These are phyloP conservation scores for Trichoderma aggressivum DNA, from an alignment of 2,329 filamentous ascomycete genomes.

Conservation along the genomic window DNA sequence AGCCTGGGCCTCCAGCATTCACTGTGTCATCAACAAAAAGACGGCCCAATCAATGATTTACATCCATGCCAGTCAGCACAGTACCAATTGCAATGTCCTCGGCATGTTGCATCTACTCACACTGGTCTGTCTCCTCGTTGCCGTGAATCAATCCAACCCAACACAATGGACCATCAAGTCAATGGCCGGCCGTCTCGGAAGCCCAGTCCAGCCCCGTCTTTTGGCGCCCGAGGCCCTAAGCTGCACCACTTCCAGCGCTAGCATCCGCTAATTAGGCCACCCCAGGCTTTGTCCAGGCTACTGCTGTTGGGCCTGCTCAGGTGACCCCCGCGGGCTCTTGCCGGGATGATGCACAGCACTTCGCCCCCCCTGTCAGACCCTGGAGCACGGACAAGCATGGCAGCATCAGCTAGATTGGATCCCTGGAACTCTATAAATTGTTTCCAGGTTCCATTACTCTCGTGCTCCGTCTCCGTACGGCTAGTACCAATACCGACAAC, in stretches of 20 bases:
- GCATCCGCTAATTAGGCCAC: neutral
- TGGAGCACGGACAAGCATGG: neutral
- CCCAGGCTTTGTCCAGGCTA: neutral
- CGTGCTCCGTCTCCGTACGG: neutral
- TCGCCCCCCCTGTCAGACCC: slow-evolving; percentile 8
- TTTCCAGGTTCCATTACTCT: neutral
- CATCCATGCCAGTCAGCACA: neutral
- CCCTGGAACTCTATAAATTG: slow-evolving; percentile 1
- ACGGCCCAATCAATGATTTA: neutral
- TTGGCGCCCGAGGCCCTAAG: slow-evolving; percentile 8
- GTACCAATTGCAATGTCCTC: neutral
- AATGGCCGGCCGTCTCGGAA: neutral
- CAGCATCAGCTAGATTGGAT: slow-evolving; percentile 6
- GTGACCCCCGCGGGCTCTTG: slow-evolving; percentile 2
- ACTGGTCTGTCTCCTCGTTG: neutral
- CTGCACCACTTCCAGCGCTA: neutral
- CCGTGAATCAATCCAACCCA: neutral
- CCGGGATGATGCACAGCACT: slow-evolving; percentile 13
- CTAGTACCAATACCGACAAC: slow-evolving; percentile 1
- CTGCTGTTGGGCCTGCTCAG: slow-evolving; percentile 2
- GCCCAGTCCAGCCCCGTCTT: neutral
- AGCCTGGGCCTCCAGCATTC: neutral
- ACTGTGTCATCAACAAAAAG: neutral
- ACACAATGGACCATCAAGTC: neutral
- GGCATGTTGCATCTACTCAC: neutral